Evolutionary conservation across 2,329 filamentous ascomycete genomes (phyloP), one percentile per base, ranked within the genome.

Genomic region (Apiospora kogelbergensis): DNA sequence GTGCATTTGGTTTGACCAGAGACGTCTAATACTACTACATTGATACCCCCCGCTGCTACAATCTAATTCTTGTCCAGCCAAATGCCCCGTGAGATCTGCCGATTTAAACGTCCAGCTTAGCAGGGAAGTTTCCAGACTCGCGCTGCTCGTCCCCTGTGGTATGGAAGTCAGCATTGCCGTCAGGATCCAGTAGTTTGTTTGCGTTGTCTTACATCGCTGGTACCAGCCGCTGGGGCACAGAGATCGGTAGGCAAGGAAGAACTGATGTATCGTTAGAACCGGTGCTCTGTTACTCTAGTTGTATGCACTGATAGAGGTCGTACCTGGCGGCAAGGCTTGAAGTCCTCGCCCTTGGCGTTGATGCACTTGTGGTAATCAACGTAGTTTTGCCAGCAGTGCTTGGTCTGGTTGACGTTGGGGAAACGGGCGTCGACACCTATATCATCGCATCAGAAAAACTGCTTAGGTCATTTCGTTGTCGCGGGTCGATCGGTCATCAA

Each of bases 301-400:
- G 20, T 26, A 42, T 13, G 24, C 67, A 22, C 17, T 42, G 24
- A 20, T 44, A 66, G 11, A 66, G 15, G 57, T 69, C 82, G 74
- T 91, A 97, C 95, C 92, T 98, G 95, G 80, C 91, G 92, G 92
- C 95, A 98, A 74, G 95, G 95, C 78, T 93, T 91, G 84, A 98
- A 98, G 81, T 98, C 95, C 88, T 98, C 95, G 84, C 95, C 95
- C 90, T 98, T 98, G 85, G 95, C 95, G 81, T 91, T 87, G 84
- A 98, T 94, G 88, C 96, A 99, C 90, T 99, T 99, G 91, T 99
- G 93, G 89, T 99, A 98, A 85, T 99, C 96, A 87, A 99, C 96
- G 86, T 99, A 99, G 90, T 99, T 99, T 84, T 99, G 97, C 96
- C 96, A 99, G 93, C 96, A 99, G 90, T 99, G 95, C 92, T 98